Evolutionary conservation across 2,329 filamentous ascomycete genomes (phyloP).

Genomic region (Colletotrichum scovillei): DNA sequence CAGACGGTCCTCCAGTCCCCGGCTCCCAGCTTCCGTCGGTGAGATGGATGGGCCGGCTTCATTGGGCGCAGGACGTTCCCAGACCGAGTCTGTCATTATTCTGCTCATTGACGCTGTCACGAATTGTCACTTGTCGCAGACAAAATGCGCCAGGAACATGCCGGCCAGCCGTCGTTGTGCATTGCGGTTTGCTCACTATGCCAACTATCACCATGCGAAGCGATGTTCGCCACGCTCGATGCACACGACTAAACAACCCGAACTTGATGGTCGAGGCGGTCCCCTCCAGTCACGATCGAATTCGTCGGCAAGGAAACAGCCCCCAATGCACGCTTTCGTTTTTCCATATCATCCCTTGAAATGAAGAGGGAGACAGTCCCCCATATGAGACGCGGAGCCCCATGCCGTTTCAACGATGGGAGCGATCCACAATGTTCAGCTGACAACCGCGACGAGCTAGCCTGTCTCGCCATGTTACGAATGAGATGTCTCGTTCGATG

Average conservation of each 20-base stretch:
- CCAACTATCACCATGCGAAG: not conserved
- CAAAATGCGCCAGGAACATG: not conserved
- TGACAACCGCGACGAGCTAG: not conserved
- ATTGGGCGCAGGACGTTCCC: not conserved
- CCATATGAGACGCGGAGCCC: not conserved
- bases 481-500: not conserved
- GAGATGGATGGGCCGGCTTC: constrained; percentile 11
- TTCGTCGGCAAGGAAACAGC: not conserved
- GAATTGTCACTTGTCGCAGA: constrained; percentile 1
- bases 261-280: not conserved
- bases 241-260: not conserved
- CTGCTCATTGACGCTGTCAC: constrained; percentile 2
- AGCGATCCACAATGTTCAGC: not conserved
- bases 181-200: not conserved
- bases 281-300: not conserved
- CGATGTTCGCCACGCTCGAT: not conserved
- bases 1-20: constrained; percentile 11
- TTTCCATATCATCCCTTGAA: not conserved
- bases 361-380: not conserved
- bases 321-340: not conserved
- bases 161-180: not conserved
- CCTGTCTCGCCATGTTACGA: not conserved
- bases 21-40: constrained; percentile 12
- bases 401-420: not conserved
- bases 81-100: not conserved